phyloP scores from a whole-genome alignment of 1,284 basidiomycete genomes.

The Microbotryomycetes sp. region DNA sequence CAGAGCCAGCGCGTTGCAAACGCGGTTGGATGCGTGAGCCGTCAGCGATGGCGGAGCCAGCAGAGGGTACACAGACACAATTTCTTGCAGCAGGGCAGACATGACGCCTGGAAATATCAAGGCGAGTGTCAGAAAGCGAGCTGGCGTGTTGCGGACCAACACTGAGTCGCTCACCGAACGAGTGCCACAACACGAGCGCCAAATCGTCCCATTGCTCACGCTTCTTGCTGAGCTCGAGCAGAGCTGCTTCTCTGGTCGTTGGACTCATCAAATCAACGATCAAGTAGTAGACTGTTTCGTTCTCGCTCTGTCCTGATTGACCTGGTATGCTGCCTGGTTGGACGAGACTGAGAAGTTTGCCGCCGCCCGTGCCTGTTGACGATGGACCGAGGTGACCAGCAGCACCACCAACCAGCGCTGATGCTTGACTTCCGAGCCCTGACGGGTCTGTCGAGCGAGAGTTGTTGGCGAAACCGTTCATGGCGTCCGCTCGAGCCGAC shows the following conservation, averaged over 20 bases:
- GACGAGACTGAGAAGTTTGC: constrained; percentile 30
- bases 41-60: constrained; percentile 93
- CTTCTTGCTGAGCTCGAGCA: constrained; percentile 97
- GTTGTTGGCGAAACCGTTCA: constrained; percentile 16
- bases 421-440: constrained; percentile 1
- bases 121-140: not conserved
- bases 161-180: constrained; percentile 94
- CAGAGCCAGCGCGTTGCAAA: constrained; percentile 96
- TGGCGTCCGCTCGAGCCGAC: constrained; percentile 28
- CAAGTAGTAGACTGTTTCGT: constrained; percentile 71
- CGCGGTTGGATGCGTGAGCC: constrained; percentile 97
- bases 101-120: constrained; percentile 70
- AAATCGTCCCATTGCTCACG: constrained; percentile 98
- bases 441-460: not conserved
- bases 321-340: constrained; percentile 33
- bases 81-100: constrained; percentile 96
- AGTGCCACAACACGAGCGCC: constrained; percentile 96
- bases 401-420: not conserved
- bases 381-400: constrained; percentile 10
- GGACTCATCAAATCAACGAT: constrained; percentile 78
- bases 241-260: constrained; percentile 70
- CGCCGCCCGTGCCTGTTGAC: constrained; percentile 10
- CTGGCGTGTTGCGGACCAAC: no score
- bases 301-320: constrained; percentile 48
- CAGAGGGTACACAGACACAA: constrained; percentile 95